Percentiles rank a stretch among this genome's conserved stretches.
Evolutionary conservation across 2,329 filamentous ascomycete species (phyloP).

Genomic region (Chrysoporthe cubensis): DNA sequence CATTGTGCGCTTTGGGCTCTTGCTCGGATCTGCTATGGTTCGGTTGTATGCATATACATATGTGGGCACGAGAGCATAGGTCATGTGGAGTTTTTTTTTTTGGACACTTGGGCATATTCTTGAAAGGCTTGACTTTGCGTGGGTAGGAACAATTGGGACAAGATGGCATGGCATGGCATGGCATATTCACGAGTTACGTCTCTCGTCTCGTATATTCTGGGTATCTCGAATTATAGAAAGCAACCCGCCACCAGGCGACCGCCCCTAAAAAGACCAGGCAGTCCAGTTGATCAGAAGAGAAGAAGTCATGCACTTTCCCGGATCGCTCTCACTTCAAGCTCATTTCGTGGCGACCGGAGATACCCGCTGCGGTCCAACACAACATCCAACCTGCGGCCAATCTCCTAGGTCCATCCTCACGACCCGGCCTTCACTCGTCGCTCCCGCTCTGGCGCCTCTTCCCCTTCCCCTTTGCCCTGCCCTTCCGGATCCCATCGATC

Average conservation of each 20-base stretch:
- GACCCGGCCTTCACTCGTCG: conserved; percentile 18
- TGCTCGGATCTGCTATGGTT: neutral
- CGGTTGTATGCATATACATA: neutral
- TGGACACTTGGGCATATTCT: neutral
- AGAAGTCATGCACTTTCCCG: neutral
- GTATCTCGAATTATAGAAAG: conserved; percentile 5
- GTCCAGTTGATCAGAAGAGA: neutral
- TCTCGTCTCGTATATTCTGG: neutral
- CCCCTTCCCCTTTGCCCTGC: conserved; percentile 25
- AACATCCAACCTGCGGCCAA: neutral
- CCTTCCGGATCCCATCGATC: conserved; percentile 39
- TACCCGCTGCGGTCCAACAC: too few relatives aligned
- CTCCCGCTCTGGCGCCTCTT: conserved; percentile 27
- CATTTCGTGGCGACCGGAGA: too few relatives aligned
- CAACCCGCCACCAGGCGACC: neutral
- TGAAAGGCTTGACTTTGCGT: neutral
- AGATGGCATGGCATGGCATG: neutral
- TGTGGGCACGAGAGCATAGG: neutral
- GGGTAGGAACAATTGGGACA: neutral
- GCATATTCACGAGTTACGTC: neutral
- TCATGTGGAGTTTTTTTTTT: conserved; percentile 3
- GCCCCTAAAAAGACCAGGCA: neutral
- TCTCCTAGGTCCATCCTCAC: neutral
- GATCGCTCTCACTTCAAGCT: too few relatives aligned
- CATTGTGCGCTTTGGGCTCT: neutral